Evolutionary conservation across 345 rosid species (phyloP), one percentile per base, ranked within the genome.

Genomic region (Acer negundo): DNA sequence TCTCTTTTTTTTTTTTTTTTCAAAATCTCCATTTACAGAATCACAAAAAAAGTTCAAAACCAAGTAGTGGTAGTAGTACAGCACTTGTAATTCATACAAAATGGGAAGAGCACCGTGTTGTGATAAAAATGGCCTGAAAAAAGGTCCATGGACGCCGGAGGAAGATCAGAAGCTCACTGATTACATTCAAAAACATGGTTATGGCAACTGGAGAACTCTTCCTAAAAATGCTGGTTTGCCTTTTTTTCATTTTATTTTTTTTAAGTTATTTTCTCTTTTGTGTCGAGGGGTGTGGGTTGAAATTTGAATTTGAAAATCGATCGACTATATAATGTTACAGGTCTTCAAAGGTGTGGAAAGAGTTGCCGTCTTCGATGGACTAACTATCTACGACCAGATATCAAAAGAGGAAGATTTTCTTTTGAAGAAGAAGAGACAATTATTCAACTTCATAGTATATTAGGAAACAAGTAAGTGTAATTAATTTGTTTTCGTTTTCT

Each of bases 121-220:
- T 69, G 96, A 92, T 65, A 92, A 91, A 84, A 85, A 78, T 64
- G 95, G 90, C 15, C 89, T 91, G 23, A 94, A 90, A 86, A 94
- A 85, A 84, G 98, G 98, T 15, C 94, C 98, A 11, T 94, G 98
- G 98, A 94, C 94, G 5, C 81, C 89, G 19, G 98, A 94, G 75
- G 98, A 94, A 82, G 98, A 94, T 72, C 84, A 84, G 81, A 93
- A 86, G 69, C 83, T 94, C 71, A 53, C 85, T 66, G 92, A 86
- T 59, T 94, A 91, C 78, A 91, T 94, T 75, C 84, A 91, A 11
- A 86, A 84, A 76, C 93, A 94, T 80, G 98, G 98, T 5, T 91
- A 84, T 61, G 94, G 98, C 22, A 91, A 90, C 67, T 94, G 98
- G 98, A 90, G 97, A 71, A 88, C 93, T 10, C 93, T 94, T 49